Base-by-base conservation (phyloP, 768 basidiomycete species). In the Pisolithus albus region DNA sequence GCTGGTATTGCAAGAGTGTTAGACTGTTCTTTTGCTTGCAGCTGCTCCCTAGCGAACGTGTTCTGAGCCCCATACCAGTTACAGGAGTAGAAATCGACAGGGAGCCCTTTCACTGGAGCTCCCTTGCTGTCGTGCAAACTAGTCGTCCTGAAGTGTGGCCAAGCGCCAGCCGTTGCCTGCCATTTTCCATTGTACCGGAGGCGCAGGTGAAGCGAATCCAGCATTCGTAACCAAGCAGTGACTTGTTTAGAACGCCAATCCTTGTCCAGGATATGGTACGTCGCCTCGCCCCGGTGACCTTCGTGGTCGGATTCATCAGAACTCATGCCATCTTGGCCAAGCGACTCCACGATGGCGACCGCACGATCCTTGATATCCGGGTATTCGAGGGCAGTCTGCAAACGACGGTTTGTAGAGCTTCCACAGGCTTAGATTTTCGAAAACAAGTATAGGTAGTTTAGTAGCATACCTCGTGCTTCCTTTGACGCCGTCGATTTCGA, bases 301-400 rank as follows among this genome's bases (percentile, higher is more conserved):
- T 49, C 9, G 1, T 49, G 48, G 26, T 49, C 48, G 23, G 37
- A 39, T 37, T 49, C 39, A 7, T 49, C 48, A 49, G 48, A 49
- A 24, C 48, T 42, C 48, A 42, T 49, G n/a, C 48, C 48, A 42
- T 49, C 37, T 37, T 39, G 34, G 37, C 48, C 38, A 1, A 49
- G 48, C 13, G 4, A 38, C 19, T 49, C 34, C 10, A 49, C 24
- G 5, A 49, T 41, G 21, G 8, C n/a, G 11, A 44, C 43, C 8
- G 5, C 19, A 8, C 15, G 26, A 44, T 44, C 18, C 13, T 23
- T 23, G 24, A 44, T 44, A 3, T 44, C 43, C 2, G 2, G 15
- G 18, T 23, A 44, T 13, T 44, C 19, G 15, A 16, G 13, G 16
- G 43, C 43, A 13, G 43, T 44, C 15, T 44, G 18, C 15, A 45